Conservation (phyloP, 2,329 filamentous ascomycete genomes). For the Fusarium humuli region DNA sequence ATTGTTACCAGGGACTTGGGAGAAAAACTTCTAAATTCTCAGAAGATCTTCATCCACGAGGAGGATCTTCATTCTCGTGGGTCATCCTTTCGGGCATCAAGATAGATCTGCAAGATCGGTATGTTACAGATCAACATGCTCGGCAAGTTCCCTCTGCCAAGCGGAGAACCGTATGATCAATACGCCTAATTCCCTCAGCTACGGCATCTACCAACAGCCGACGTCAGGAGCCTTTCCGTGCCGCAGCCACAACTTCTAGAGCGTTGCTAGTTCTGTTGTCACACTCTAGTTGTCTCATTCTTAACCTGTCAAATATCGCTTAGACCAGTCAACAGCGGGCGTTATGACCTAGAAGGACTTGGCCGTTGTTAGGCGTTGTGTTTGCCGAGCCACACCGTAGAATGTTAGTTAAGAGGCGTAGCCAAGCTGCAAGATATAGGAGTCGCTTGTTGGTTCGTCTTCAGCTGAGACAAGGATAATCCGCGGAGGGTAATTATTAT, state of each 20-base stretch:
- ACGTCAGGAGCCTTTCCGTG: background rate
- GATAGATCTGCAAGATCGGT: conserved; percentile 1
- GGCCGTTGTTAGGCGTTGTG: background rate
- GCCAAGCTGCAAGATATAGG: conserved; percentile 1
- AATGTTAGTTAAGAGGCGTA: background rate
- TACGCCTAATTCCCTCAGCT: background rate
- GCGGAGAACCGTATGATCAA: background rate
- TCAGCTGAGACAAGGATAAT: background rate
- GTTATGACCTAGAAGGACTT: background rate
- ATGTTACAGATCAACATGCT: background rate
- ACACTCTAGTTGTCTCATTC: background rate
- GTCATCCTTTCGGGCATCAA: background rate
- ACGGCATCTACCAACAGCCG: background rate
- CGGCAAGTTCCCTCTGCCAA: background rate
- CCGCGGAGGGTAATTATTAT: background rate
- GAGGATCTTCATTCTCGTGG: background rate
- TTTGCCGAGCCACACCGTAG: background rate
- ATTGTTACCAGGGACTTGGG: background rate
- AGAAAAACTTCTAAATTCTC: background rate
- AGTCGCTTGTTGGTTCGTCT: background rate
- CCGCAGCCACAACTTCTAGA: conserved; percentile 3
- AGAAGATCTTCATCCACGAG: background rate
- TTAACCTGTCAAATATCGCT: background rate
- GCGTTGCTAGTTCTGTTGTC: background rate
- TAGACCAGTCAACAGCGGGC: background rate